Percentiles rank a stretch among this genome's conserved stretches.
These are phyloP conservation scores for Solanum habrochaites DNA, from an alignment of 257 asterid species.

Conservation along the genomic window DNA sequence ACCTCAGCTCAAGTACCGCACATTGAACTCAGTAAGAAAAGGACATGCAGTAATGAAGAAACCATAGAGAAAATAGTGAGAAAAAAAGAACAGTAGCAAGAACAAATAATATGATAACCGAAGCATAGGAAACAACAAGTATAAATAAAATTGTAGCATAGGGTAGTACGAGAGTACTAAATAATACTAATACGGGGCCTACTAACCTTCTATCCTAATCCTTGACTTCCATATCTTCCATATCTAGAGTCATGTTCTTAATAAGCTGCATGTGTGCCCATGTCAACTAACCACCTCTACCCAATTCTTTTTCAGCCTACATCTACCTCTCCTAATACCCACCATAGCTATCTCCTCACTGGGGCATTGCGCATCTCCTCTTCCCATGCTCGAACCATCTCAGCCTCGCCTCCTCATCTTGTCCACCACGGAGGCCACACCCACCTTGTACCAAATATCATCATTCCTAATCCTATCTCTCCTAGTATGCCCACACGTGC, in stretches of 20 bases:
- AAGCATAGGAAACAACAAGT: neutral
- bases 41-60: neutral
- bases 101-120: neutral
- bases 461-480: neutral
- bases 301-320: neutral
- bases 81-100: neutral
- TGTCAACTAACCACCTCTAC: neutral
- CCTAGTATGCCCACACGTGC: neutral
- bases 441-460: neutral
- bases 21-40: neutral
- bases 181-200: neutral
- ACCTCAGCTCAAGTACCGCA: neutral
- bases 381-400: neutral
- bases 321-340: neutral
- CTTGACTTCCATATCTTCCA: neutral
- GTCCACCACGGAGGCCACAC: neutral
- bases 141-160: neutral
- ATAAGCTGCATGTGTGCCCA: neutral
- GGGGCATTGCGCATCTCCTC: neutral
- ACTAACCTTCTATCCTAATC: neutral
- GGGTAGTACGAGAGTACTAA: neutral
- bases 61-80: neutral
- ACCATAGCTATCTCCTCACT: neutral
- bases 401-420: neutral
- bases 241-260: neutral